Conservation (phyloP, 441 rosid genomes). For the Populus hybrid region DNA sequence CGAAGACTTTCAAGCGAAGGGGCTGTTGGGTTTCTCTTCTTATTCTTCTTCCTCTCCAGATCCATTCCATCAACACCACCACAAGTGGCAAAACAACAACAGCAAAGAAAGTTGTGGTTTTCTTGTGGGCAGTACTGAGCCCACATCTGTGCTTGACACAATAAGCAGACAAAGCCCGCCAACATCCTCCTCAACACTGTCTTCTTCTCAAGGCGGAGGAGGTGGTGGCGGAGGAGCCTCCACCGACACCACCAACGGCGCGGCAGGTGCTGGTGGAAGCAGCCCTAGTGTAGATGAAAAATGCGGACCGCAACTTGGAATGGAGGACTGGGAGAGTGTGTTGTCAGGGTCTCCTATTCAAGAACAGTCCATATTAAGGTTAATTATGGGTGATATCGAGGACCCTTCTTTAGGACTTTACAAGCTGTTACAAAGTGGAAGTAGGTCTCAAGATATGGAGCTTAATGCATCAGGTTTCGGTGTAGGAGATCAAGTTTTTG, state of each 20-base stretch:
- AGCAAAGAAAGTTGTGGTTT: slow-evolving; percentile 37
- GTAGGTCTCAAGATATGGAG: slow-evolving; percentile 37
- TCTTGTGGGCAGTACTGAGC: slow-evolving; percentile 50
- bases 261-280: too few relatives aligned
- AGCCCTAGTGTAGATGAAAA: too few relatives aligned
- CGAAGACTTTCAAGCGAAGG: slow-evolving; percentile 30
- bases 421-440: slow-evolving; percentile 43
- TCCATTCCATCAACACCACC: slow-evolving; percentile 28
- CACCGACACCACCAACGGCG: too few relatives aligned
- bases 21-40: slow-evolving; percentile 33
- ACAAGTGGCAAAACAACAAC: slow-evolving; percentile 34
- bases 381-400: slow-evolving; percentile 48
- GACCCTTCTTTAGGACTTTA: slow-evolving; percentile 49
- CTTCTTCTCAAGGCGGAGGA: slow-evolving; percentile 31
- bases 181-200: slow-evolving; percentile 52
- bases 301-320: too few relatives aligned
- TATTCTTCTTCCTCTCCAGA: slow-evolving; percentile 37
- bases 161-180: slow-evolving; percentile 57
- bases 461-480: slow-evolving; percentile 32
- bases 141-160: slow-evolving; percentile 49
- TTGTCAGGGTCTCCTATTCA: too few relatives aligned
- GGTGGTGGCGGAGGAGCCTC: too few relatives aligned
- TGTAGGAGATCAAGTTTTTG: slow-evolving; percentile 35
- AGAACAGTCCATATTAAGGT: slow-evolving; percentile 48
- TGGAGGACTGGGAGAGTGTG: too few relatives aligned